Percentiles rank a stretch among this genome's conserved stretches.
Evolutionary conservation across 129 eudicot species (phyloP).

Genomic region (Artemisia argyi): DNA sequence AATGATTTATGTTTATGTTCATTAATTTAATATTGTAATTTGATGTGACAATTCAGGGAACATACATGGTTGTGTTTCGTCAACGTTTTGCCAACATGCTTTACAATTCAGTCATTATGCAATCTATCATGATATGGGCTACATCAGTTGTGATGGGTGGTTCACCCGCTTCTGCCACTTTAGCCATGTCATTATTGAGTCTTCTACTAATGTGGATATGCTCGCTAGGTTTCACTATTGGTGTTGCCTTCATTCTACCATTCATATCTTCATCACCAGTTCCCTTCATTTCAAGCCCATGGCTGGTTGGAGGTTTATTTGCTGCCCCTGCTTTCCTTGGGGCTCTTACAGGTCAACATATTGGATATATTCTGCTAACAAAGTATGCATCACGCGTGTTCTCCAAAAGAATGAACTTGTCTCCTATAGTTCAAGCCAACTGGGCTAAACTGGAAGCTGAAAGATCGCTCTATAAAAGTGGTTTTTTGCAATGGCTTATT

Average conservation of each 20-base stretch:
- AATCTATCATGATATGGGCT: constrained; percentile 70
- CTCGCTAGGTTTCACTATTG: constrained; percentile 55
- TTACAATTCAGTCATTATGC: constrained; percentile 77
- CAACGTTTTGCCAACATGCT: constrained; percentile 74
- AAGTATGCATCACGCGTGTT: constrained; percentile 37
- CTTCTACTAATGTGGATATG: constrained; percentile 75
- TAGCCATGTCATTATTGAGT: constrained; percentile 66
- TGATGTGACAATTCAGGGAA: constrained; percentile 55
- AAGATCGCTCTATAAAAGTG: constrained; percentile 84
- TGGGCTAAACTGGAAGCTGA: constrained; percentile 87
- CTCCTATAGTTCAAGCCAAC: constrained; percentile 42
- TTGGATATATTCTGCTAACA: constrained; percentile 54
- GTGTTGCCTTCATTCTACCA: constrained; percentile 67
- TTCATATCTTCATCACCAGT: constrained; percentile 62
- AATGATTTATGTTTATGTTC: not conserved
- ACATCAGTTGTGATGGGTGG: constrained; percentile 84
- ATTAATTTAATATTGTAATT: constrained; percentile 3
- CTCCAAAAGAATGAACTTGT: constrained; percentile 44
- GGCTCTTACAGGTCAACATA: constrained; percentile 87
- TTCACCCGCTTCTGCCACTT: constrained; percentile 53
- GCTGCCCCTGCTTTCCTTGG: constrained; percentile 88
- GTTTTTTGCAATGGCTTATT: constrained; percentile 84
- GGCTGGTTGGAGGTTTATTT: constrained; percentile 70
- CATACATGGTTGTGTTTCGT: constrained; percentile 72
- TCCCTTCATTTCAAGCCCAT: constrained; percentile 76